These are phyloP conservation scores for Kazachstania sp. DNA, from an alignment of 1,139 yeast species.

Conservation along the genomic window DNA sequence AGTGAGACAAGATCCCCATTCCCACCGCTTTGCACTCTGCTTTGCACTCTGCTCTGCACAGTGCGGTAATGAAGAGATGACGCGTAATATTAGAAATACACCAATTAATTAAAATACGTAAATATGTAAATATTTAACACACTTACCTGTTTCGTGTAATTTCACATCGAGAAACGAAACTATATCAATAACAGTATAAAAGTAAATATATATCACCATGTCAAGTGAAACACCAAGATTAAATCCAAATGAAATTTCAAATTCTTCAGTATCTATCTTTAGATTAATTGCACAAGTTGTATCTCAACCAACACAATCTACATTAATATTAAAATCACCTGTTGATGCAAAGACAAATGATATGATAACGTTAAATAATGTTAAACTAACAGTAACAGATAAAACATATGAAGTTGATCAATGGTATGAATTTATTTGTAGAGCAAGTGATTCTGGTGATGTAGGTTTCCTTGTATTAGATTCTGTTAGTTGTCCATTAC, in stretches of 20 bases:
- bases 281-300: slow-evolving; percentile 29
- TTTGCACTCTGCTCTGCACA: too few relatives aligned
- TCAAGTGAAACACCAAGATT: slow-evolving; percentile 31
- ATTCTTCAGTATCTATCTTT: slow-evolving; percentile 22
- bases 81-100: background rate
- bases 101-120: background rate
- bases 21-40: too few relatives aligned
- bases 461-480: slow-evolving; percentile 28
- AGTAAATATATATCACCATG: too few relatives aligned
- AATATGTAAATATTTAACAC: too few relatives aligned
- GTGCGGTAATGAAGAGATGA: too few relatives aligned
- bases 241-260: slow-evolving; percentile 26
- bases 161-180: too few relatives aligned
- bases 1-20: too few relatives aligned
- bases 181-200: too few relatives aligned
- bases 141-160: too few relatives aligned
- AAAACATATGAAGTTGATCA: slow-evolving; percentile 21
- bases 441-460: slow-evolving; percentile 29
- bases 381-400: slow-evolving; percentile 20
- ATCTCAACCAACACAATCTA: slow-evolving; percentile 26
- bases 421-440: slow-evolving; percentile 31
- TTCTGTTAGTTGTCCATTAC: slow-evolving; percentile 24
- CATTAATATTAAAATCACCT: slow-evolving; percentile 25
- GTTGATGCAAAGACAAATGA: slow-evolving; percentile 20
- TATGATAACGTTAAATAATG: slow-evolving; percentile 25